Evolutionary conservation across 2,329 filamentous ascomycete species (phyloP).

Genomic region (Aspergillus quadrilineatus): DNA sequence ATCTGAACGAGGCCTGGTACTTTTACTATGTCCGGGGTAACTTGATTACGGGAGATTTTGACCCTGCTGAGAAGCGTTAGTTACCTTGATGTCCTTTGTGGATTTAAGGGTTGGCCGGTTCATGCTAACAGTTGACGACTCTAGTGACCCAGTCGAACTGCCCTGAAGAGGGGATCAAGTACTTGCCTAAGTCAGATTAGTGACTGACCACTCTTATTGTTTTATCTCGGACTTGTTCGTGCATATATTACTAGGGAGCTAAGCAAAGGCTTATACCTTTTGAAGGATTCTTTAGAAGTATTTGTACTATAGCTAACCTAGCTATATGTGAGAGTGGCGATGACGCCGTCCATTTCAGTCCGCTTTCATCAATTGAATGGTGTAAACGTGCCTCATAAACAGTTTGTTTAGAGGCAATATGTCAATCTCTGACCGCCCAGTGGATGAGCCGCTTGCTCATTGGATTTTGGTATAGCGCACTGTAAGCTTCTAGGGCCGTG

Average conservation of each 20-base stretch:
- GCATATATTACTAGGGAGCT: no score
- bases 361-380: no score
- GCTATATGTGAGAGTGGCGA: no score
- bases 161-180: conserved; percentile 62
- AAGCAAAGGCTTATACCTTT: background rate
- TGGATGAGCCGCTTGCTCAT: no score
- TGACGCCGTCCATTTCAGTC: no score
- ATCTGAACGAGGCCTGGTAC: conserved; percentile 58
- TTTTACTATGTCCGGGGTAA: conserved; percentile 54
- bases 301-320: background rate
- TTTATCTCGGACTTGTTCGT: no score
- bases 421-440: no score
- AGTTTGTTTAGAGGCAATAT: no score
- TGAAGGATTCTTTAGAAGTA: background rate
- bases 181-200: conserved; percentile 56
- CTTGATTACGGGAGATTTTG: conserved; percentile 61
- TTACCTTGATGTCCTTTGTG: conserved; percentile 7
- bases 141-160: conserved; percentile 55
- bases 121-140: conserved; percentile 2
- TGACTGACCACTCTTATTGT: background rate
- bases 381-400: no score
- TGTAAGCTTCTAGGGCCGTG: no score
- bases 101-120: background rate
- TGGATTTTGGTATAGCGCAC: no score
- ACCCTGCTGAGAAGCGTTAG: conserved; percentile 52